Evolutionary conservation across 2,329 filamentous ascomycete genomes (phyloP).

Genomic region (Calonectria pseudoturangicola): DNA sequence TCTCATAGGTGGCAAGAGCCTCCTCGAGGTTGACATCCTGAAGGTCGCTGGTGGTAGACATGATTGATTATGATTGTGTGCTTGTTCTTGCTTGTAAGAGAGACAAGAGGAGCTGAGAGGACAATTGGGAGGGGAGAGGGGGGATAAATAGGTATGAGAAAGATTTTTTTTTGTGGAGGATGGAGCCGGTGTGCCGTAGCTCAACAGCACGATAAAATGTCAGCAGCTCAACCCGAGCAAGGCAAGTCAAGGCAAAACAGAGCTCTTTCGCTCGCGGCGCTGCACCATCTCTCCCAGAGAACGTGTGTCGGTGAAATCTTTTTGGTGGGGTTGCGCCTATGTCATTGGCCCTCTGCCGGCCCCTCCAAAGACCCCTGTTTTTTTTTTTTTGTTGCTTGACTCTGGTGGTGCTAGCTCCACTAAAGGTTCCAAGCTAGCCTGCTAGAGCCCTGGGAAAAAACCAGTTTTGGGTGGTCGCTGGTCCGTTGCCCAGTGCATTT

Average conservation of each 20-base stretch:
- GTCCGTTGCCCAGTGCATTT: conserved; percentile 30
- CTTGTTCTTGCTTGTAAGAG: conserved; percentile 20
- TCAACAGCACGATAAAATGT: conserved; percentile 15
- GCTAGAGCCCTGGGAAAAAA: conserved; percentile 14
- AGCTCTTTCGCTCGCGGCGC: conserved; percentile 43
- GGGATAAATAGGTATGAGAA: conserved; percentile 21
- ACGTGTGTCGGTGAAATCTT: conserved; percentile 51
- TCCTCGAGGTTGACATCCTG: conserved; percentile 58
- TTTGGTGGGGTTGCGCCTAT: conserved; percentile 55
- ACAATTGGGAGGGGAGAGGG: conserved; percentile 8
- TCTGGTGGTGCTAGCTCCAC: conserved; percentile 30
- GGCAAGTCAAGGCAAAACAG: conserved; percentile 33
- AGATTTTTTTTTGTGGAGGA: conserved; percentile 40
- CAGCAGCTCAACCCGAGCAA: conserved; percentile 27
- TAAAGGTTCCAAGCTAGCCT: conserved; percentile 22
- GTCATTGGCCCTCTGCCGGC: conserved; percentile 52
- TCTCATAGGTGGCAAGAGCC: conserved; percentile 78
- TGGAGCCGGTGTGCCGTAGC: conserved; percentile 28
- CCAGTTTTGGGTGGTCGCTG: conserved; percentile 28
- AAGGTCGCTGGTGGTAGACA: conserved; percentile 60
- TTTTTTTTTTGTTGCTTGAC: conserved; percentile 36
- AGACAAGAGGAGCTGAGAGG: conserved; percentile 4
- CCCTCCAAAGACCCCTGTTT: conserved; percentile 51
- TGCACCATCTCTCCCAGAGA: conserved; percentile 6
- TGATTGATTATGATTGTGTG: conserved; percentile 48